Conservation (phyloP, 306 rosid species). For the Vicia sativa region DNA sequence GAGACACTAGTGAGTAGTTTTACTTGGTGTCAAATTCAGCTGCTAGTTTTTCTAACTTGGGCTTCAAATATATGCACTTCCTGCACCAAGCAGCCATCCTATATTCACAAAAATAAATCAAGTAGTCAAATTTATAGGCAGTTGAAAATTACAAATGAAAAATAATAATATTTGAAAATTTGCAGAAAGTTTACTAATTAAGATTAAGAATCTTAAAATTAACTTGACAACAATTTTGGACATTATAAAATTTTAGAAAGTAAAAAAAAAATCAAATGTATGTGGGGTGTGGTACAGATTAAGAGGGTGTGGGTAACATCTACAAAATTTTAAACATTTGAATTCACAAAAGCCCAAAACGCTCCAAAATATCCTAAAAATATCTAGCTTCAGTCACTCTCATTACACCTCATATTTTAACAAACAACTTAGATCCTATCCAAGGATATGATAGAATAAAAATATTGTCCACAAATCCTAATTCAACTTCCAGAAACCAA, state of each 20-base stretch:
- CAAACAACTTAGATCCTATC: neutral
- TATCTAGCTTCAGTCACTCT: conserved; percentile 12
- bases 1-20: conserved; percentile 11
- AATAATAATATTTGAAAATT: too few relatives aligned
- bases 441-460: conserved; percentile 14
- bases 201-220: too few relatives aligned
- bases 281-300: neutral
- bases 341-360: neutral
- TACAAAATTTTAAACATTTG: neutral
- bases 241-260: neutral
- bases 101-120: conserved; percentile 24
- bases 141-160: too few relatives aligned
- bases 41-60: conserved; percentile 88
- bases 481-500: neutral
- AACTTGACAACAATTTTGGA: too few relatives aligned
- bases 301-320: neutral
- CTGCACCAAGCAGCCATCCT: conserved; percentile 99
- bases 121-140: neutral
- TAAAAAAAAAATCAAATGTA: neutral
- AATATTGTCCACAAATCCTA: neutral
- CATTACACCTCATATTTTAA: conserved; percentile 12
- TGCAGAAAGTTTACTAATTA: too few relatives aligned
- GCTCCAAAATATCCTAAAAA: conserved; percentile 8
- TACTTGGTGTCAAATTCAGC: conserved; percentile 78
- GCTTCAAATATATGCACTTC: conserved; percentile 92